These are phyloP conservation scores for Vittaforma corneae DNA, from an alignment of 371 early-diverging fungal genomes.

Conservation along the genomic window DNA sequence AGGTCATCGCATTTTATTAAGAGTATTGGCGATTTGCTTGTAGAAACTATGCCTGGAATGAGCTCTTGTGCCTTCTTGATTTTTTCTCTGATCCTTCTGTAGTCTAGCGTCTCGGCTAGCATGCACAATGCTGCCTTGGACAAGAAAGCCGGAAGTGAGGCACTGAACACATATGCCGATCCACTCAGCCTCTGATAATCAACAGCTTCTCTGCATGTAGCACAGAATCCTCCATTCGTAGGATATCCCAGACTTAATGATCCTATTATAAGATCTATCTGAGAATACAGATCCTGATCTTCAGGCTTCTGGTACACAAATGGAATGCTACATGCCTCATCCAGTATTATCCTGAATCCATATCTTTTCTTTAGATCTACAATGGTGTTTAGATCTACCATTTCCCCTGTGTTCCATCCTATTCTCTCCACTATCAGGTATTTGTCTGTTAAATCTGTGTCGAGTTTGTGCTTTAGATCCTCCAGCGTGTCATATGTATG, in stretches of 20 bases:
- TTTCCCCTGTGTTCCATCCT: constrained; percentile 79
- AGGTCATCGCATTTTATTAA: constrained; percentile 14
- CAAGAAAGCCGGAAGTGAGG: constrained; percentile 87
- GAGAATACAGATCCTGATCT: constrained; percentile 60
- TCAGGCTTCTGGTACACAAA: constrained; percentile 60
- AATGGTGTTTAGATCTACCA: constrained; percentile 71
- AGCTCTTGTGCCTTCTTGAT: constrained; percentile 8
- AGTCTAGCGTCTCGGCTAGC: constrained; percentile 59
- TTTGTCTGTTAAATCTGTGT: constrained; percentile 51
- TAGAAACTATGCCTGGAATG: constrained; percentile 34
- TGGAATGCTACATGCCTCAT: constrained; percentile 84
- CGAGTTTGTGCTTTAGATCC: constrained; percentile 45
- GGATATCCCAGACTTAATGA: constrained; percentile 73
- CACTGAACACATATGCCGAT: constrained; percentile 85
- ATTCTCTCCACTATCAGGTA: constrained; percentile 91
- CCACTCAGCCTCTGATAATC: constrained; percentile 88
- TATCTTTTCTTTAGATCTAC: constrained; percentile 77
- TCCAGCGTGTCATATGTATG: constrained; percentile 44
- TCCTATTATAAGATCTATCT: constrained; percentile 79
- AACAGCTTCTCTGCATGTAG: constrained; percentile 70
- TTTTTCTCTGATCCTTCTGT: constrained; percentile 1
- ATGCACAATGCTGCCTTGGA: constrained; percentile 75
- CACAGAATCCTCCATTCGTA: constrained; percentile 85
- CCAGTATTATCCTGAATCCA: constrained; percentile 88
- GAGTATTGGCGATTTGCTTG: constrained; percentile 28